Base-by-base conservation (phyloP, 2,329 filamentous ascomycete genomes). In the Talaromyces sp. region DNA sequence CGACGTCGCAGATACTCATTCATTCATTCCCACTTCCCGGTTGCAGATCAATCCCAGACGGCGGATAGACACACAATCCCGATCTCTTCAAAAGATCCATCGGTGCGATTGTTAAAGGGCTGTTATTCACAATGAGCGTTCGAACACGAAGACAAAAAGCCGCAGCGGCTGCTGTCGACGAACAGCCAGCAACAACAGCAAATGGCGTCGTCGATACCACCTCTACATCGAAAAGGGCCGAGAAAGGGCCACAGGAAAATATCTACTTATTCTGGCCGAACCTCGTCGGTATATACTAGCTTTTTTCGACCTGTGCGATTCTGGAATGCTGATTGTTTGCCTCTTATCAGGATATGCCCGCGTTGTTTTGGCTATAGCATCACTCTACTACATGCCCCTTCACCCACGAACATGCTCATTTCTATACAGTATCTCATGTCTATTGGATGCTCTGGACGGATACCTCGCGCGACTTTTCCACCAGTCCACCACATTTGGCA, bases 331-430 rank as follows among this genome's bases (percentile, higher is more conserved):
- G 61, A 62, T 6, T 22, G 13, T 35, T 33, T 37, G 9, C 37
- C 33, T 52, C 39, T 52, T 45, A 52, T 39, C 69, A 93, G 91
- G 91, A 70, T 94, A 94, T 78, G 84, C 81, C 65, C 88, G 91
- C 72, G 90, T 95, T 74, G 81, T 94, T 68, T 86, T 94, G 70
- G 93, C 93, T 72, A 82, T 97, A 73, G 92, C 91, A 57, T 97
- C 95, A 33, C 88, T 99, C 70, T 97, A 98, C 83, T 99, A 97
- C 83, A 99, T 99, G 95, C 94, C 95, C 60, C 87, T 98, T 62
- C 95, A 99, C 78, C 94, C 94, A n/a, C 90, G 94, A 73, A 97
- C 93, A 43, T 98, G 94, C 82, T 93, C 91, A 66, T 79, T 93
- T 61, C 73, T 82, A 16, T 99, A 99, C 84, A 94, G 89, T 76